phyloP scores from a whole-genome alignment of 345 rosid species.

The Populus pruinosa region DNA sequence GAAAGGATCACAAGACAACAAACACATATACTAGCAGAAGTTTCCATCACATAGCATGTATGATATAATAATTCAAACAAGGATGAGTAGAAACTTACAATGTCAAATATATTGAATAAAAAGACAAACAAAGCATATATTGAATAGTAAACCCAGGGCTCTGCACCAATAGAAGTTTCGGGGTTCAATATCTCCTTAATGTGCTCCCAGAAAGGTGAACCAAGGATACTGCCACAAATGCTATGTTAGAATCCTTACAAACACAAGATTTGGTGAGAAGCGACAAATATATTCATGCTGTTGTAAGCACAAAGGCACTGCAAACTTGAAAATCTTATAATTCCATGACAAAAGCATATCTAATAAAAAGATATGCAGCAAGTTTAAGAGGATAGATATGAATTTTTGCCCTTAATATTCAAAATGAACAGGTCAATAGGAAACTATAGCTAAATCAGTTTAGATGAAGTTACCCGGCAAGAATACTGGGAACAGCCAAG shows the following conservation, averaged over 20 bases:
- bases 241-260: conserved; percentile 20
- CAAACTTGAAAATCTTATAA: not conserved
- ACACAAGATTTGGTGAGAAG: not conserved
- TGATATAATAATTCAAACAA: not conserved
- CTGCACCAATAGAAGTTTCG: conserved; percentile 77
- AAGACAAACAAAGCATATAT: conserved; percentile 85
- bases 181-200: conserved; percentile 86
- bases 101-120: conserved; percentile 90
- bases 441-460: not conserved
- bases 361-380: not conserved
- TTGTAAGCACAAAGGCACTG: not conserved
- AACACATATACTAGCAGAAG: not conserved
- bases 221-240: conserved; percentile 55
- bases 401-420: conserved; percentile 2
- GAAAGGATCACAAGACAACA: too few relatives aligned
- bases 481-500: conserved; percentile 82
- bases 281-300: not conserved
- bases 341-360: not conserved
- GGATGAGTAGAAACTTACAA: conserved; percentile 52
- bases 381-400: not conserved
- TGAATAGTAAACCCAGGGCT: conserved; percentile 87
- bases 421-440: not conserved
- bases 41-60: conserved; percentile 1
- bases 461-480: conserved; percentile 60
- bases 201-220: conserved; percentile 74